A percentile compares a stretch with the other conserved stretches of the same genome.
Conservation (phyloP, 805 yeast species). For the Myxozyma lipomycoides region DNA sequence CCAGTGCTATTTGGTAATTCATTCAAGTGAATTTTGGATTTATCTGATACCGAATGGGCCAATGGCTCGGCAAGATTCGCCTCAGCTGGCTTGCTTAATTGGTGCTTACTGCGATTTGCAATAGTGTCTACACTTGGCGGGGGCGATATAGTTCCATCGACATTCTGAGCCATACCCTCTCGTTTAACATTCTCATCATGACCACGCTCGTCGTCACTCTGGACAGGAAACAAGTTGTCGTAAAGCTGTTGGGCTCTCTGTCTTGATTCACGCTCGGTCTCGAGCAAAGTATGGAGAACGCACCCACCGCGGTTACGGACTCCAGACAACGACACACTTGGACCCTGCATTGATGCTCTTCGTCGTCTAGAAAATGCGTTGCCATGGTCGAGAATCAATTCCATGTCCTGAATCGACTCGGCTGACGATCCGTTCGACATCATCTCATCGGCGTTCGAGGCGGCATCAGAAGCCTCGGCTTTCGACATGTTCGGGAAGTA, state of each 20-base stretch:
- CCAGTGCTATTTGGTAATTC: slow-evolving; percentile 5
- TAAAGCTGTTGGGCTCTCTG: slow-evolving; percentile 10
- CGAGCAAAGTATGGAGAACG: slow-evolving; percentile 21
- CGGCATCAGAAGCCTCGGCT: too few relatives aligned
- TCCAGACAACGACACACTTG: slow-evolving; percentile 3
- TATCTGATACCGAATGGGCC: not conserved
- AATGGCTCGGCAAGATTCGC: too few relatives aligned
- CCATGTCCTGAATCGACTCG: slow-evolving; percentile 6
- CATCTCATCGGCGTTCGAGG: slow-evolving; percentile 1
- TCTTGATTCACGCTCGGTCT: slow-evolving; percentile 22
- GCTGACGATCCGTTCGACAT: not conserved
- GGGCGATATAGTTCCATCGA: slow-evolving; percentile 5
- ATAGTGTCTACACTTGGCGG: not conserved
- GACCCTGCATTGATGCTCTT: slow-evolving; percentile 13
- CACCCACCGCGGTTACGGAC: slow-evolving; percentile 17
- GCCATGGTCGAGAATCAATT: slow-evolving; percentile 15
- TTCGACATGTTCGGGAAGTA: not conserved
- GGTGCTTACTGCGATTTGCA: too few relatives aligned
- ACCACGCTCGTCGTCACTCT: not conserved
- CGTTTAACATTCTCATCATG: not conserved
- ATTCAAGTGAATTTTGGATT: not conserved
- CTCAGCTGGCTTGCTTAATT: too few relatives aligned
- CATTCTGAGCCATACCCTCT: not conserved
- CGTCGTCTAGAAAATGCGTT: slow-evolving; percentile 14
- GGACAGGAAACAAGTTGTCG: not conserved